A percentile compares a stretch with the other conserved stretches of the same genome.
These are phyloP conservation scores for Glaciozyma martinii DNA, from an alignment of 768 basidiomycete genomes.

Conservation along the genomic window DNA sequence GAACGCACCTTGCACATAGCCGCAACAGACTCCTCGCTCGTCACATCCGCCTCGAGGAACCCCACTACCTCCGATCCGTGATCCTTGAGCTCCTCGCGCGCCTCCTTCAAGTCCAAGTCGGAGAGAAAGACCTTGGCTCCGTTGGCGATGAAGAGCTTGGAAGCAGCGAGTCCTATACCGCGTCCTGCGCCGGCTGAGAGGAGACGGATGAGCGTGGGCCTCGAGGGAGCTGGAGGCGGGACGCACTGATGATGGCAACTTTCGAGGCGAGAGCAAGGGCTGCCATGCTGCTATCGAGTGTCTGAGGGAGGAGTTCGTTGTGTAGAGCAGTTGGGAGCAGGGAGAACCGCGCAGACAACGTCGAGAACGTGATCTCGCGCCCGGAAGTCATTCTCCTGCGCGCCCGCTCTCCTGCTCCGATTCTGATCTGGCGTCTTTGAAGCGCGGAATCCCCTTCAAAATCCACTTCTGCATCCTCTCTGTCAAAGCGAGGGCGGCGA, in stretches of 20 bases:
- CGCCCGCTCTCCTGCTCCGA: too few species aligned
- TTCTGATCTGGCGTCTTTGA: too few species aligned
- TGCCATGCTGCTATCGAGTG: too few species aligned
- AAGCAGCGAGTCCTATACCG: not conserved
- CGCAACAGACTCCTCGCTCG: not conserved
- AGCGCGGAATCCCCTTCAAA: too few species aligned
- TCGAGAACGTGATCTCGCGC: too few species aligned
- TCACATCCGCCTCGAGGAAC: conserved; percentile 8
- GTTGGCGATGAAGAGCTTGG: conserved; percentile 10
- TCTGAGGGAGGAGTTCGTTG: too few species aligned
- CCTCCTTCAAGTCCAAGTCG: not conserved
- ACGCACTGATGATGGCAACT: not conserved
- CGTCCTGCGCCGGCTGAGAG: not conserved
- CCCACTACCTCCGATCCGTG: not conserved
- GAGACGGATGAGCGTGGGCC: not conserved
- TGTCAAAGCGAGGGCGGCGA: too few species aligned
- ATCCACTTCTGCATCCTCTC: too few species aligned
- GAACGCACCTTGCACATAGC: not conserved
- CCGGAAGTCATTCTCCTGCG: too few species aligned
- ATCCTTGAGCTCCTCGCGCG: not conserved
- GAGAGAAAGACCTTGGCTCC: not conserved
- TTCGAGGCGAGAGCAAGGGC: not conserved
- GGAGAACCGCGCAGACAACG: too few species aligned
- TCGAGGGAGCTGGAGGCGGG: not conserved
- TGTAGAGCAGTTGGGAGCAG: too few species aligned